phyloP scores from a whole-genome alignment of 1,284 basidiomycete species.

The Pulchroboletus neoregius region DNA sequence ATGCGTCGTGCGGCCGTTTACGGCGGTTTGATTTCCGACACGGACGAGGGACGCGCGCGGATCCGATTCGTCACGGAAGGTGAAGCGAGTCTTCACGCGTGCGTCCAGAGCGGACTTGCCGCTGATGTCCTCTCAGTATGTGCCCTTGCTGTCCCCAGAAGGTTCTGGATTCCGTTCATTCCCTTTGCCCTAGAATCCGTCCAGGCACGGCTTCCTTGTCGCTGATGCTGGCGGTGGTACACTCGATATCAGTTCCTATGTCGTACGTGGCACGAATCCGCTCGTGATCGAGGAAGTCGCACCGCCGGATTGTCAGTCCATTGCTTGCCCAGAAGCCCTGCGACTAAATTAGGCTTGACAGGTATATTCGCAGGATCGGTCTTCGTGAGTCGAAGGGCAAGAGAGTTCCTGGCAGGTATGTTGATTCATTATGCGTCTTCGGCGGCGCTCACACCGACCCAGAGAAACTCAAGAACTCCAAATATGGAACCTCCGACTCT shows the following conservation, averaged over 20 bases:
- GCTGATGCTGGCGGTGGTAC: slow-evolving; percentile 79
- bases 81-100: slow-evolving; percentile 75
- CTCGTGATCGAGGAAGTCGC: slow-evolving; percentile 76
- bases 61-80: slow-evolving; percentile 78
- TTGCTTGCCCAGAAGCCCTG: not conserved
- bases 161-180: not conserved
- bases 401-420: slow-evolving; percentile 62
- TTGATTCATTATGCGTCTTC: not conserved
- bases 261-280: slow-evolving; percentile 59
- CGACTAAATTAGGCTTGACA: slow-evolving; percentile 26
- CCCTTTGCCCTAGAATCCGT: slow-evolving; percentile 47
- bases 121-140: slow-evolving; percentile 67
- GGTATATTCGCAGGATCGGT: slow-evolving; percentile 76
- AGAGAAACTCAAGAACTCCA: slow-evolving; percentile 69
- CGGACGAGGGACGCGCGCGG: slow-evolving; percentile 61
- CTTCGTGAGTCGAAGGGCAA: slow-evolving; percentile 70
- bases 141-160: slow-evolving; percentile 7
- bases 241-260: slow-evolving; percentile 74
- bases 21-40: slow-evolving; percentile 66
- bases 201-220: slow-evolving; percentile 70
- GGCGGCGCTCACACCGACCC: slow-evolving; percentile 9
- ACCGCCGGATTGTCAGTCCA: slow-evolving; percentile 64
- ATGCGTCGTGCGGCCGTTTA: slow-evolving; percentile 68
- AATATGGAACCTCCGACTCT: slow-evolving; percentile 62
- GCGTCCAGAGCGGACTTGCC: slow-evolving; percentile 68